Evolutionary conservation across 1,139 yeast genomes (phyloP).

Genomic region (Arxiozyma heterogenica): DNA sequence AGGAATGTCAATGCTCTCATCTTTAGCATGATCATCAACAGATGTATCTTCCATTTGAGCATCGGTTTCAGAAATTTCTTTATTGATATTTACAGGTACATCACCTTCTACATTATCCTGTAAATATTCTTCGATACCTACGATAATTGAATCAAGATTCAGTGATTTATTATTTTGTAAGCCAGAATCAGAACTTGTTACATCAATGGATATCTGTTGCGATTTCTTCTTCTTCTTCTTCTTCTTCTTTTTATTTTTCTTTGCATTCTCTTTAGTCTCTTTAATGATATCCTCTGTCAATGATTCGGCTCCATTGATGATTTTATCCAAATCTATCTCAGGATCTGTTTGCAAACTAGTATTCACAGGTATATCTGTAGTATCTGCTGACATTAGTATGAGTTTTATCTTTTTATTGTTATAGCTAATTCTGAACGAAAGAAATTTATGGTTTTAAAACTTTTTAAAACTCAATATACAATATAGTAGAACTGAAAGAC

Average conservation of each 20-base stretch:
- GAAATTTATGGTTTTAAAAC: not conserved
- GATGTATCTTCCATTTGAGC: not conserved
- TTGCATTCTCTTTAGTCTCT: constrained; percentile 3
- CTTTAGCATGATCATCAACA: not conserved
- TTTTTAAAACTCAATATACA: too few relatives aligned
- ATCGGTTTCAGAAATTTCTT: not conserved
- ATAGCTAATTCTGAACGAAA: too few relatives aligned
- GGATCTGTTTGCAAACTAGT: not conserved
- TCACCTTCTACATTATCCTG: constrained; percentile 1
- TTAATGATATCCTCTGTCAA: constrained; percentile 1
- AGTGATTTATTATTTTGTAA: not conserved
- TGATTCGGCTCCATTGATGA: constrained; percentile 11
- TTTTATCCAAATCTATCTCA: constrained; percentile 8
- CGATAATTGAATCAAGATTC: constrained; percentile 10
- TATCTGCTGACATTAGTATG: not conserved
- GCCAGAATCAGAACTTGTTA: not conserved
- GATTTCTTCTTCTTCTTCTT: constrained; percentile 2
- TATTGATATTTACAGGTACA: not conserved
- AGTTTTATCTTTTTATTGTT: not conserved
- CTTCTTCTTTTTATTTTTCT: constrained; percentile 8
- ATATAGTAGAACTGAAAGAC: not conserved
- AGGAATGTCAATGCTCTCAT: not conserved
- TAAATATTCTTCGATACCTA: constrained; percentile 13
- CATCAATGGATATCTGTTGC: not conserved
- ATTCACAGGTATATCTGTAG: too few relatives aligned